Percentiles rank a stretch among this genome's conserved stretches.
These are phyloP conservation scores for Barnettozyma wickerhamii DNA, from an alignment of 805 yeast species.

Conservation along the genomic window DNA sequence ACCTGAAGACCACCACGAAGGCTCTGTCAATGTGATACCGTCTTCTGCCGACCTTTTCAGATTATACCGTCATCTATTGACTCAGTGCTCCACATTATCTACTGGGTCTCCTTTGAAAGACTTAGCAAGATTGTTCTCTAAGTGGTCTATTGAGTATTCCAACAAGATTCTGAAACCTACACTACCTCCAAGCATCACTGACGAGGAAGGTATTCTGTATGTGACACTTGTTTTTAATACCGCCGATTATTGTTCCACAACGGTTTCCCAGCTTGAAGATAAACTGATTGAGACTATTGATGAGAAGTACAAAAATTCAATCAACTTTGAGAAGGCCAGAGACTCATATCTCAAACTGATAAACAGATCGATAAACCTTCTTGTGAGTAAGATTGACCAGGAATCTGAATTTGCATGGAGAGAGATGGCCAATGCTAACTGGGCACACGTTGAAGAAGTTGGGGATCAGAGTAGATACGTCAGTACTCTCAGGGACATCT, in stretches of 20 bases:
- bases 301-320: conserved; percentile 37
- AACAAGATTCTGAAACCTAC: conserved; percentile 45
- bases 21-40: conserved; percentile 65
- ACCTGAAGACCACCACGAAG: conserved; percentile 43
- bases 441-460: conserved; percentile 62
- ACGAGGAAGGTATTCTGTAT: conserved; percentile 57
- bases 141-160: conserved; percentile 59
- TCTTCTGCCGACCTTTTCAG: conserved; percentile 87
- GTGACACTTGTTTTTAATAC: conserved; percentile 77
- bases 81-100: conserved; percentile 59
- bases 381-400: conserved; percentile 53
- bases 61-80: conserved; percentile 63
- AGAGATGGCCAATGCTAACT: conserved; percentile 72
- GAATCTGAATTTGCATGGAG: conserved; percentile 76
- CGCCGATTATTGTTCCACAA: conserved; percentile 81
- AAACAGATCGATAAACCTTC: conserved; percentile 48
- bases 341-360: conserved; percentile 55
- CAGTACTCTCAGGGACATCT: conserved; percentile 45
- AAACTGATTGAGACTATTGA: conserved; percentile 42
- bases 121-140: conserved; percentile 56
- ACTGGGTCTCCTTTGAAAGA: conserved; percentile 38
- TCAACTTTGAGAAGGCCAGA: conserved; percentile 50
- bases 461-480: conserved; percentile 72
- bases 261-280: conserved; percentile 73
- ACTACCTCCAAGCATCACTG: conserved; percentile 41